phyloP scores from a whole-genome alignment of 2,329 filamentous ascomycete species.

The Cadophora gregata region DNA sequence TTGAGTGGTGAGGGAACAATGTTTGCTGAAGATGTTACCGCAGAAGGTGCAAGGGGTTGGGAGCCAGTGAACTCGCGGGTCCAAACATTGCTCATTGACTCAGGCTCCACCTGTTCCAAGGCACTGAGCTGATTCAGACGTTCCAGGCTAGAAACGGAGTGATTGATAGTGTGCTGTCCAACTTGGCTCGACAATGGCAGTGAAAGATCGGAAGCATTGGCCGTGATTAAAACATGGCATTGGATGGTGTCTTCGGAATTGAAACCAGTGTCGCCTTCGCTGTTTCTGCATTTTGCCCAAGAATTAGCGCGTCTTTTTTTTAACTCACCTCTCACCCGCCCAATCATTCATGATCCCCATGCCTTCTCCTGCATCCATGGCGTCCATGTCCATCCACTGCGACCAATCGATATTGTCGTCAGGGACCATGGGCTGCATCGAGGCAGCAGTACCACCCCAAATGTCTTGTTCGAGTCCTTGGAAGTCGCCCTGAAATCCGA shows the following conservation, averaged over 20 bases:
- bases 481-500: conserved; percentile 3
- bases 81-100: too few relatives aligned
- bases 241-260: too few relatives aligned
- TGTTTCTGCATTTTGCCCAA: background rate
- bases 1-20: background rate
- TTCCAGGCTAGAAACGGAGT: too few relatives aligned
- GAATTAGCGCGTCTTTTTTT: background rate
- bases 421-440: conserved; percentile 10
- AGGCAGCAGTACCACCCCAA: background rate
- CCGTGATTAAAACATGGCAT: too few relatives aligned
- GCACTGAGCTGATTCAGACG: too few relatives aligned
- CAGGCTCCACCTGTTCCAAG: too few relatives aligned
- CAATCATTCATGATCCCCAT: background rate
- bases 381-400: background rate
- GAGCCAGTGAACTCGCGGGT: too few relatives aligned
- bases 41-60: too few relatives aligned
- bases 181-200: too few relatives aligned
- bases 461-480: background rate
- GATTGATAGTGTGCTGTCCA: too few relatives aligned
- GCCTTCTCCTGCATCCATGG: background rate
- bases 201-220: too few relatives aligned
- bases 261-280: background rate
- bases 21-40: too few relatives aligned
- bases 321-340: background rate
- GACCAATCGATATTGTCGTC: background rate